Base-by-base conservation (phyloP, 1,284 basidiomycete genomes). In the Cutaneotrichosporon dermatis region DNA sequence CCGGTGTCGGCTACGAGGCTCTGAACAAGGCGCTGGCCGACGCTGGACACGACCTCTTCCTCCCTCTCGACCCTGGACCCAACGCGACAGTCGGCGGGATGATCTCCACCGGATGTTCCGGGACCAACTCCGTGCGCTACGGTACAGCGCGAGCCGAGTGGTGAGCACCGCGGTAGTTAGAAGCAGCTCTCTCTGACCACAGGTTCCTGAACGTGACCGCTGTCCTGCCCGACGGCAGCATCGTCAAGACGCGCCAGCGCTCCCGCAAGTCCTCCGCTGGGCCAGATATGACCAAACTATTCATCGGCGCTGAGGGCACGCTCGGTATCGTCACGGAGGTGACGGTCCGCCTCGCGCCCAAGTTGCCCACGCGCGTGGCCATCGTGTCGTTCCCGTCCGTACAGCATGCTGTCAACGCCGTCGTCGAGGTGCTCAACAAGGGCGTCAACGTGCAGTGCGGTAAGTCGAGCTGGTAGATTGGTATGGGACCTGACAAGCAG, bases 251-350 rank as follows among this genome's bases (percentile, higher is more conserved):
- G 0, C 84, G 93, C 1, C 83, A 85, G 50, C 81, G 92, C 16
- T 87, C 92, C 12, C 82, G 80, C 53, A 96, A 96, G 74, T 93
- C 89, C 0, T 88, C 90, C 0, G 90, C 91, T 0, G 93, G 93
- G 0, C 92, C 91, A 48, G 92, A 97, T 68, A 80, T 85, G 4
- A 92, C 91, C 0, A 92, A 93, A 68, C 77, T 96, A 15, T 96
- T 97, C 76, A 88, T 95, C 55, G 92, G 93, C 33, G 89, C 92
- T 0, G 93, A 97, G 73, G 93, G 93, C 1, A 96, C 92, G 0
- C 79, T 96, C 25, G 93, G 93, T 0, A 89, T 97, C 57, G 83
- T 96, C 33, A 93, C 90, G 0, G 92, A 95, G 82, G 90, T 87
- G 0, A 93, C 92, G 0, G 81, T 94, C 55, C 82, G 88, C 2